A percentile compares a stretch with the other conserved stretches of the same genome.
Conservation (phyloP, 2,329 filamentous ascomycete species). For the Chalaropsis thielavioides region DNA sequence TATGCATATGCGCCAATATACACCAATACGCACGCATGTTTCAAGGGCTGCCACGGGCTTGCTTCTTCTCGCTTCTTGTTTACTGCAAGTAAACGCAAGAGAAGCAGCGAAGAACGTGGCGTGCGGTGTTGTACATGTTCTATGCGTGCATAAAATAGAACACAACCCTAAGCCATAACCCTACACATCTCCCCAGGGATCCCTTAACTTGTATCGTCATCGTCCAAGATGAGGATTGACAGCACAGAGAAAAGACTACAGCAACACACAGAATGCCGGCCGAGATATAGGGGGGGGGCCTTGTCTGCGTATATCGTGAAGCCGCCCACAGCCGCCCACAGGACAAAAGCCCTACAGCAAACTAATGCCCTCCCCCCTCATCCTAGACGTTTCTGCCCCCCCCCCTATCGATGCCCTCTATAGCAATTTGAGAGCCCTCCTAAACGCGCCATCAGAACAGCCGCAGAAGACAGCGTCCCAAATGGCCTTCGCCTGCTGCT, state of each 20-base stretch:
- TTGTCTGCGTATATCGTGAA: neutral
- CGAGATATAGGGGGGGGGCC: neutral
- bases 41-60: neutral
- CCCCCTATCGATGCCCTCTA: neutral
- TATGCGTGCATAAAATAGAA: neutral
- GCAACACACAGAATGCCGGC: neutral
- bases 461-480: neutral
- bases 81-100: neutral
- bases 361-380: neutral
- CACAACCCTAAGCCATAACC: neutral
- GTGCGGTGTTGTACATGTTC: neutral
- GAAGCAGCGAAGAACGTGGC: neutral
- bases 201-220: neutral
- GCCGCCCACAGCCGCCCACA: neutral
- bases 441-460: neutral
- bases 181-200: neutral
- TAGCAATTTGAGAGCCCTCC: too few species aligned
- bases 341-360: neutral
- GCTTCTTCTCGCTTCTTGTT: neutral
- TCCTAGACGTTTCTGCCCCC: neutral
- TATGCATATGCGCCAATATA: too few species aligned
- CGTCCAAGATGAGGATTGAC: conserved; percentile 1
- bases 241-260: neutral
- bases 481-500: neutral
- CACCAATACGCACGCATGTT: too few species aligned